A percentile compares a stretch with the other conserved stretches of the same genome.
These are phyloP conservation scores for Collybia sordida DNA, from an alignment of 768 basidiomycete genomes.

Conservation along the genomic window DNA sequence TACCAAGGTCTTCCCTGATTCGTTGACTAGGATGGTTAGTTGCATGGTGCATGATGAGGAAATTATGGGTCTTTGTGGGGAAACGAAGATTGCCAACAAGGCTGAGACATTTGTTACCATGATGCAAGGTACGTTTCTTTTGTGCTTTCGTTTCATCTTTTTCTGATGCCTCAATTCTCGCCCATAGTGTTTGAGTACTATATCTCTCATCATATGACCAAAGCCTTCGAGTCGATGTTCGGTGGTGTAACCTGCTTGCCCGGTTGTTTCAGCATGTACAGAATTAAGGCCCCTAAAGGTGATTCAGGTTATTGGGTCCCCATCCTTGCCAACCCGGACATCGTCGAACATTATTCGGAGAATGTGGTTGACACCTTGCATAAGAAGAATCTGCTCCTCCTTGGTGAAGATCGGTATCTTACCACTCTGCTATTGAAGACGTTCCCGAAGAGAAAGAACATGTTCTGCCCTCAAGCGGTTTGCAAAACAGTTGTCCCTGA, in stretches of 20 bases:
- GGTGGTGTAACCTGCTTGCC: conserved; percentile 99
- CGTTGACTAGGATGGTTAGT: conserved; percentile 91
- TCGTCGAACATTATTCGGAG: conserved; percentile 98
- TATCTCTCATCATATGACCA: conserved; percentile 98
- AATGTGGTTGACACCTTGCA: conserved; percentile 99
- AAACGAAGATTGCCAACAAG: conserved; percentile 99
- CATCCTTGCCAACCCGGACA: conserved; percentile 96
- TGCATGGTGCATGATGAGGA: conserved; percentile 97
- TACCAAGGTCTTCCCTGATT: conserved; percentile 99
- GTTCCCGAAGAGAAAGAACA: conserved; percentile 98
- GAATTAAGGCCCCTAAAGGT: conserved; percentile 99
- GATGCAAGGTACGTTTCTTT: conserved; percentile 90
- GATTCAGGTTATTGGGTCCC: conserved; percentile 97
- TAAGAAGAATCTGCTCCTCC: conserved; percentile 96
- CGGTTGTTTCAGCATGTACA: conserved; percentile 99
- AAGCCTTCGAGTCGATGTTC: conserved; percentile 99
- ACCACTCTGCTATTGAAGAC: conserved; percentile 98
- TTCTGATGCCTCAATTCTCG: conserved; percentile 8
- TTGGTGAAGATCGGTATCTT: conserved; percentile 99
- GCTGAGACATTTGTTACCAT: conserved; percentile 98
- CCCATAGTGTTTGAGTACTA: conserved; percentile 95
- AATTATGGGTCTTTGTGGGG: conserved; percentile 98
- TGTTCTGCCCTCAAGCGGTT: conserved; percentile 98
- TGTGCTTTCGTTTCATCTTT: background rate
- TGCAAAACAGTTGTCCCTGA: conserved; percentile 99